A percentile compares a stretch with the other conserved stretches of the same genome.
Evolutionary conservation across 2,329 filamentous ascomycete species (phyloP).

Genomic region (Fusarium longipes): DNA sequence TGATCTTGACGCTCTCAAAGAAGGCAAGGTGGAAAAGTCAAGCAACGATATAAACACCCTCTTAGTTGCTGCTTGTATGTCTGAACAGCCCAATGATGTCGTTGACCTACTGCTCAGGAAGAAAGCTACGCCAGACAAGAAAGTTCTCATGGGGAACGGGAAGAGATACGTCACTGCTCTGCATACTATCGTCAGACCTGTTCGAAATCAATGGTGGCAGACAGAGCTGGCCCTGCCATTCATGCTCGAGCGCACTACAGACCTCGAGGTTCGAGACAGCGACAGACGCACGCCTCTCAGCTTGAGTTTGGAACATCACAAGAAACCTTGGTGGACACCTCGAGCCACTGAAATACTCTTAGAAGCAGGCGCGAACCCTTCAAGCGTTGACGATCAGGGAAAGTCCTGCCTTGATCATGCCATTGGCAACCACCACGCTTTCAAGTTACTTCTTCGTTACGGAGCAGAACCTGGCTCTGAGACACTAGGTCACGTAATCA

Average conservation of each 20-base stretch:
- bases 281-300: neutral
- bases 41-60: neutral
- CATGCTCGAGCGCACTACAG: neutral
- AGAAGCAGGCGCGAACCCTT: neutral
- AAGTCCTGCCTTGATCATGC: neutral
- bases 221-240: neutral
- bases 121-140: rapidly evolving
- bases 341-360: neutral
- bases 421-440: neutral
- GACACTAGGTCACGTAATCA: rapidly evolving
- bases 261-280: neutral
- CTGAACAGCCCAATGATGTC: neutral
- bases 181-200: neutral
- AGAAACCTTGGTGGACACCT: rapidly evolving
- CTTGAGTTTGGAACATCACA: neutral
- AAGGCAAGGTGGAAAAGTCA: rapidly evolving
- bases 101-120: neutral
- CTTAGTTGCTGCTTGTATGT: neutral
- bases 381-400: rapidly evolving
- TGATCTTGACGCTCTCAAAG: rapidly evolving
- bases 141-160: neutral
- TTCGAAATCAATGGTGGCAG: neutral
- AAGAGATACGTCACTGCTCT: neutral
- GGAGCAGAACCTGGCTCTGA: neutral
- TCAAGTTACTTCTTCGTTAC: neutral